Evolutionary conservation across 1,284 basidiomycete species (phyloP).

Genomic region (Hemileia vastatrix): DNA sequence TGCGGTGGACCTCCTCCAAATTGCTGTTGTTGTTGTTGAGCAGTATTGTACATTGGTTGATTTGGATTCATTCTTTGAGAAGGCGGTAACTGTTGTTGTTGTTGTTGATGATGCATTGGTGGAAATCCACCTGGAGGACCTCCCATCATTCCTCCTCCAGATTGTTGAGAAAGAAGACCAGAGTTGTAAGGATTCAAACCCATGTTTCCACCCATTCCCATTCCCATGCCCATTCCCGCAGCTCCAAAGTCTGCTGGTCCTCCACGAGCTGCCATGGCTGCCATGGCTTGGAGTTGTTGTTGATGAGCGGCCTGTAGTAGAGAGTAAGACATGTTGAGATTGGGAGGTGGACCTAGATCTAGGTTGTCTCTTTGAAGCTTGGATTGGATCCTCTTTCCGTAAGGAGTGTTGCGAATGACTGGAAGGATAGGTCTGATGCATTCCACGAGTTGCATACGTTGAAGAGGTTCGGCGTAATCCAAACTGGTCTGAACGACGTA

Average conservation of each 20-base stretch:
- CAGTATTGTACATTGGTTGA: not conserved
- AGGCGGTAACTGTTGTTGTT: not conserved
- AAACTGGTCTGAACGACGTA: constrained; percentile 62
- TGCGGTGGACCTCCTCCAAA: not conserved
- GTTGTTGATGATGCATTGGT: not conserved
- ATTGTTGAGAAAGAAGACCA: not conserved
- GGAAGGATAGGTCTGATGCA: constrained; percentile 89
- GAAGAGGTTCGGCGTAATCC: constrained; percentile 82
- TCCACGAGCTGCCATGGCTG: constrained; percentile 25
- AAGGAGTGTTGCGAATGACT: constrained; percentile 90
- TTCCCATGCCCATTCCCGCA: not conserved
- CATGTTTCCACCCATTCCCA: not conserved
- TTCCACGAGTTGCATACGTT: constrained; percentile 73
- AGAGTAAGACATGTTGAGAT: constrained; percentile 30
- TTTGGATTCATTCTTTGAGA: not conserved
- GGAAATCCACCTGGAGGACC: not conserved
- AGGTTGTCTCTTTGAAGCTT: constrained; percentile 58
- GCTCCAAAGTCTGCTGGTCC: constrained; percentile 3
- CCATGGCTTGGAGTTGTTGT: constrained; percentile 32
- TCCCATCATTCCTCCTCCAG: not conserved
- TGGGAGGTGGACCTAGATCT: constrained; percentile 25
- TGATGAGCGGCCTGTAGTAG: constrained; percentile 35
- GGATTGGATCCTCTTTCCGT: constrained; percentile 94
- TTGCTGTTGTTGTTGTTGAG: not conserved
- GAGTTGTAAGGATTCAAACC: not conserved